A percentile compares a stretch with the other conserved stretches of the same genome.
phyloP scores from a whole-genome alignment of 163 green algal genomes.

The Prototheca stagnorum region DNA sequence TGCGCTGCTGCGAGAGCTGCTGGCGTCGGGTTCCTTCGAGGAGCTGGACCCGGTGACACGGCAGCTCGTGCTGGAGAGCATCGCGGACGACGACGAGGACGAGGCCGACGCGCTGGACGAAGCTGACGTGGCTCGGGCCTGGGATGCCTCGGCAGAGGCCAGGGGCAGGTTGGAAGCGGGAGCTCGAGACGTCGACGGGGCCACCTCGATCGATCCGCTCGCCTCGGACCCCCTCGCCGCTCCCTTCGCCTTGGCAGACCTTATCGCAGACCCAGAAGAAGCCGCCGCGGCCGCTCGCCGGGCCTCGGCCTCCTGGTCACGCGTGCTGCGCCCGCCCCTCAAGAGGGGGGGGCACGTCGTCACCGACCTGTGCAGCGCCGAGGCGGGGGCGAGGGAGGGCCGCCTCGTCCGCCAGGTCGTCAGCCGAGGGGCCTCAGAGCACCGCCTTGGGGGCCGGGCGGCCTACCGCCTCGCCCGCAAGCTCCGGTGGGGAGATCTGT shows the following conservation, averaged over 20 bases:
- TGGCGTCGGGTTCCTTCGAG: no score
- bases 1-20: no score
- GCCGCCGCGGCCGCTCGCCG: background rate
- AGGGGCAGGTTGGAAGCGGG: no score
- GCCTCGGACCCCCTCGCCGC: no score
- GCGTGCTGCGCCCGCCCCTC: conserved; percentile 38
- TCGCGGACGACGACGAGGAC: conserved; percentile 12
- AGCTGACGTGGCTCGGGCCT: no score
- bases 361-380: conserved; percentile 43
- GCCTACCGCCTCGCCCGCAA: conserved; percentile 36
- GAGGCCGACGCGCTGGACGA: background rate
- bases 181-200: no score
- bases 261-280: no score
- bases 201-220: no score
- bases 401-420: conserved; percentile 37
- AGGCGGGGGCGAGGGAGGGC: background rate
- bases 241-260: no score
- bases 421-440: conserved; percentile 11
- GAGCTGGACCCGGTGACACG: conserved; percentile 16
- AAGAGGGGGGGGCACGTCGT: conserved; percentile 45
- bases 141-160: background rate
- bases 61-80: conserved; percentile 21
- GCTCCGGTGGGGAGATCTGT: conserved; percentile 50
- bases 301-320: conserved; percentile 19
- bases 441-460: conserved; percentile 21